These are phyloP conservation scores for Aspergillus aculeatinus DNA, from an alignment of 2,329 filamentous ascomycete species.

Conservation along the genomic window DNA sequence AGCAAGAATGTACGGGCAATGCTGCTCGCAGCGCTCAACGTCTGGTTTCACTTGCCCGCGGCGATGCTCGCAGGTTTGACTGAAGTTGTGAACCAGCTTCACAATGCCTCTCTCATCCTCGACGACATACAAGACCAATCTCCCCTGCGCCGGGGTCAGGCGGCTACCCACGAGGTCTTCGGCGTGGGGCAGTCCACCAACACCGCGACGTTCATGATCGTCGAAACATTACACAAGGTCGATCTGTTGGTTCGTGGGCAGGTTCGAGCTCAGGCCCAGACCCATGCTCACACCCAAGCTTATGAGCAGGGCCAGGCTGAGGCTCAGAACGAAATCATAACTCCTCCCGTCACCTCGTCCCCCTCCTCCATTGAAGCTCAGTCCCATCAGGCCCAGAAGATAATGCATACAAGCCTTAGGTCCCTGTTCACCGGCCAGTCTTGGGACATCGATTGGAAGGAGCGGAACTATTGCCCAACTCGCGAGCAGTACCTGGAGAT, in stretches of 20 bases:
- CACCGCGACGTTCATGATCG: constrained; percentile 4
- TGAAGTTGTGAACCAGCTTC: not conserved
- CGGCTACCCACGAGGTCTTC: constrained; percentile 7
- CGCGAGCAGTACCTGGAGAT: constrained; percentile 6
- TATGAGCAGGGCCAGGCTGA: too few relatives aligned
- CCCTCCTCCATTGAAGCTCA: not conserved
- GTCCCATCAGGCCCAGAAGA: too few relatives aligned
- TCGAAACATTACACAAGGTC: not conserved
- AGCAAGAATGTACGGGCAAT: not conserved
- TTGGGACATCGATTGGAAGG: constrained; percentile 7
- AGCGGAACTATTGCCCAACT: not conserved
- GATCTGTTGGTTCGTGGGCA: not conserved
- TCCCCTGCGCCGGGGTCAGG: not conserved
- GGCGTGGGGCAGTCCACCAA: constrained; percentile 7
- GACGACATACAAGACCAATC: constrained; percentile 14
- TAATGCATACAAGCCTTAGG: not conserved
- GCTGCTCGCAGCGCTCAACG: not conserved
- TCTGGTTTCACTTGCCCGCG: not conserved
- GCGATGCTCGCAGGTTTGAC: not conserved
- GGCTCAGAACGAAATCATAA: too few relatives aligned
- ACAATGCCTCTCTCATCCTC: constrained; percentile 2
- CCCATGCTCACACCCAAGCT: too few relatives aligned
- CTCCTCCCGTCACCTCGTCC: not conserved
- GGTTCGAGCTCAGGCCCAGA: too few relatives aligned
- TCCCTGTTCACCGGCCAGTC: constrained; percentile 6